Evolutionary conservation across 352 stramenopile species (phyloP), one percentile per base, ranked within the genome.

Genomic region (Thalassiosira delicatula): DNA sequence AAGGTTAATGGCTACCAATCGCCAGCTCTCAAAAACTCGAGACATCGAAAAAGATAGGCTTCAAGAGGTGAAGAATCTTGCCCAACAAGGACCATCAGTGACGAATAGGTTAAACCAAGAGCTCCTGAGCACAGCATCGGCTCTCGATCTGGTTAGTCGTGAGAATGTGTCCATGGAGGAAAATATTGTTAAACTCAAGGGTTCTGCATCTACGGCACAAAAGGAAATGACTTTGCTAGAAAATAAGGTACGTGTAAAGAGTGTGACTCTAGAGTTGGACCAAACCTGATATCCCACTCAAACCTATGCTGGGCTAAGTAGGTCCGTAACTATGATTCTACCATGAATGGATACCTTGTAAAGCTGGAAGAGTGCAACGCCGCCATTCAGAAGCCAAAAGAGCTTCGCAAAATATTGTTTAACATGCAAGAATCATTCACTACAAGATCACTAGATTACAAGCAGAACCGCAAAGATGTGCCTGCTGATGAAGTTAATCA

Each of bases 341-440:
- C 32, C 21, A 57, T 75, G 42, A n/a, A 75, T 25, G 57, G 14
- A 17, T 56, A 67, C 12, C 32, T 63, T 0, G 49, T 57, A 4
- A 25, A 11, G 2, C 46, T 66, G 33, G 29, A 75, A 29, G 44
- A 75, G 46, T 66, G 49, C 67, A 65, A 30, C 23, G 40, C 54
- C 2, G 46, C 42, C 32, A 74, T 74, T 33, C 67, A 75, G n/a
- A 75, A 75, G 2, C 67, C 67, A 40, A 2, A 14, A 21, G 33
- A 75, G 23, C 67, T 75, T 1, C 53, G 23, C 65, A 23, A 37
- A 3, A 46, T 56, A 54, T 19, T 69, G 8, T 54, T 8, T 32
- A 8, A n/a, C 3, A 25, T 69, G 35, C 2, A n/a, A 11, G 3
- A 53, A 53, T 29, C 27, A 14, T 56, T 19, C 5, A 40, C 53